phyloP scores from a whole-genome alignment of 345 rosid species.

The Raphanus raphanistrum region DNA sequence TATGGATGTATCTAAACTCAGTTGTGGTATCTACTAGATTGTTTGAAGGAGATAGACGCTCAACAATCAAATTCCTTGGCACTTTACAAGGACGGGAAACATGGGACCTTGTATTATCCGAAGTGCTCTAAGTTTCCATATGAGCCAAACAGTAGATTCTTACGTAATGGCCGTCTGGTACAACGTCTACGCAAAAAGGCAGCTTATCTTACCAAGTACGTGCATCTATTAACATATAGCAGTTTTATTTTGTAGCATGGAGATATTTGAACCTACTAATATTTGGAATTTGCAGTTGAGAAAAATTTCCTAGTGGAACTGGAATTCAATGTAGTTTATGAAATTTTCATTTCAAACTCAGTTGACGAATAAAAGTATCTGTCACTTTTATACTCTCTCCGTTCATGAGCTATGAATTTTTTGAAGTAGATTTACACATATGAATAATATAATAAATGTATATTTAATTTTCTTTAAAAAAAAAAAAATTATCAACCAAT shows the following conservation, averaged over 20 bases:
- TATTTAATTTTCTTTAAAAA: too few species aligned
- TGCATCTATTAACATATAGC: not conserved
- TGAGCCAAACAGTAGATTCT: constrained; percentile 29
- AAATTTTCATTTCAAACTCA: too few species aligned
- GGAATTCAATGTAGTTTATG: not conserved
- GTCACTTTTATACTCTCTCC: too few species aligned
- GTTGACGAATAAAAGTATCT: too few species aligned
- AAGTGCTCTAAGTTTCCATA: constrained; percentile 9
- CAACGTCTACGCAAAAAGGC: constrained; percentile 39
- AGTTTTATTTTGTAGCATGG: not conserved
- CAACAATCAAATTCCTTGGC: constrained; percentile 8
- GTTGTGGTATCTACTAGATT: constrained; percentile 25
- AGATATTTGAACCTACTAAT: not conserved
- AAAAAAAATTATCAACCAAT: too few species aligned
- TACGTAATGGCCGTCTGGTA: constrained; percentile 39
- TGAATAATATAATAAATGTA: too few species aligned
- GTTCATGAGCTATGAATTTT: too few species aligned
- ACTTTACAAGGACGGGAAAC: constrained; percentile 34
- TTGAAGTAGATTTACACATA: too few species aligned
- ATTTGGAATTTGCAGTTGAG: too few species aligned
- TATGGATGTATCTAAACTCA: not conserved
- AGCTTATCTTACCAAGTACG: constrained; percentile 37
- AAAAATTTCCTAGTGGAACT: too few species aligned
- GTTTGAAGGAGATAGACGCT: constrained; percentile 41
- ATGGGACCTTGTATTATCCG: constrained; percentile 13